A percentile compares a stretch with the other conserved stretches of the same genome.
These are phyloP conservation scores for Podospora pseudocomata DNA, from an alignment of 495 filamentous ascomycete genomes.

Conservation along the genomic window DNA sequence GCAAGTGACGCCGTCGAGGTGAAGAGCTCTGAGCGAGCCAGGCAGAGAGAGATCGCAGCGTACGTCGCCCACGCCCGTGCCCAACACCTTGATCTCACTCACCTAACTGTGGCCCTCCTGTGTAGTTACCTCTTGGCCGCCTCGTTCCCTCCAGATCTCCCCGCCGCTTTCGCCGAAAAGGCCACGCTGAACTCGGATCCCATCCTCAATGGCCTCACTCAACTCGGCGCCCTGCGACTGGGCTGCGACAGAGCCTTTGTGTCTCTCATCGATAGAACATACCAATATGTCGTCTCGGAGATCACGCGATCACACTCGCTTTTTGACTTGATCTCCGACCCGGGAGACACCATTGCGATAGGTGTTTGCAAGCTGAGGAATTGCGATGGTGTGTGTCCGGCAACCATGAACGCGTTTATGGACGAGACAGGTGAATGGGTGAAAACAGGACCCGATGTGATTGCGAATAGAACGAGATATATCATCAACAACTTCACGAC, in stretches of 20 bases:
- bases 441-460: conserved; percentile 22
- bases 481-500: conserved; percentile 36
- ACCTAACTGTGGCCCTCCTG: not conserved
- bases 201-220: conserved; percentile 43
- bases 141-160: conserved; percentile 22
- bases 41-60: conserved; percentile 4
- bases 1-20: not conserved
- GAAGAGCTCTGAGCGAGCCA: not conserved
- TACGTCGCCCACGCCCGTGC: not conserved
- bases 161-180: conserved; percentile 6
- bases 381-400: conserved; percentile 32
- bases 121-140: conserved; percentile 25
- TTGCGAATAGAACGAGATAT: conserved; percentile 23
- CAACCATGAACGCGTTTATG: conserved; percentile 41
- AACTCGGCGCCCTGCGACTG: conserved; percentile 41
- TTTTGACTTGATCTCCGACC: conserved; percentile 13
- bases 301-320: conserved; percentile 26
- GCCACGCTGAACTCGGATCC: conserved; percentile 31
- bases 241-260: conserved; percentile 38
- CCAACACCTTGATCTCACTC: not conserved
- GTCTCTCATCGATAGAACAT: conserved; percentile 35
- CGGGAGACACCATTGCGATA: conserved; percentile 26
- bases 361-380: conserved; percentile 29
- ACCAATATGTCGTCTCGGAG: conserved; percentile 43
- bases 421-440: conserved; percentile 29